These are phyloP conservation scores for Anthracocystis walkeri DNA, from an alignment of 1,284 basidiomycete species.

Conservation along the genomic window DNA sequence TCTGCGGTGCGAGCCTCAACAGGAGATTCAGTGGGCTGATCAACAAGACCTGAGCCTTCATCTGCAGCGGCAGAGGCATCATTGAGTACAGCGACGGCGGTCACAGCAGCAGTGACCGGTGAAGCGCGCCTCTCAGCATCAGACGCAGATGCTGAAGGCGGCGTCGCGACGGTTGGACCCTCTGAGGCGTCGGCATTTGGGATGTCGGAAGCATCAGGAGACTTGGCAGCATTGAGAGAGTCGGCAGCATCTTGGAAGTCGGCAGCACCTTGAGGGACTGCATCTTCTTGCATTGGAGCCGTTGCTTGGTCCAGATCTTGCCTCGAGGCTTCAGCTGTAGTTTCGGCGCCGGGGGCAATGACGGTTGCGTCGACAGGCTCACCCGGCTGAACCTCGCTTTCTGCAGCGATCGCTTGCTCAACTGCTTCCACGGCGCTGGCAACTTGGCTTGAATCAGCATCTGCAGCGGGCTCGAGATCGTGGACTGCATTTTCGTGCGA, in stretches of 20 bases:
- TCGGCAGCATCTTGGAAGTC: too few species aligned
- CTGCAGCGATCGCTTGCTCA: slow-evolving; percentile 9
- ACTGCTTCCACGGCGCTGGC: slow-evolving; percentile 9
- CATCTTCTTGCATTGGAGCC: background rate
- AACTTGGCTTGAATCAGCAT: background rate
- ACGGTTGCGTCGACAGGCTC: background rate
- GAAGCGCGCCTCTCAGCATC: background rate
- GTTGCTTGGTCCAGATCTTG: background rate
- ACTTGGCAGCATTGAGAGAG: background rate
- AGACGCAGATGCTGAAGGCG: background rate
- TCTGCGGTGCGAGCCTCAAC: background rate
- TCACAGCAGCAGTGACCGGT: background rate
- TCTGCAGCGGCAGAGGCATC: background rate
- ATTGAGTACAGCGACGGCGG: background rate
- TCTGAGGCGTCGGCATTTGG: background rate
- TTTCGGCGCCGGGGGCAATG: background rate
- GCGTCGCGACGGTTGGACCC: background rate
- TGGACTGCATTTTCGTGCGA: background rate
- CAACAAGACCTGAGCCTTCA: background rate
- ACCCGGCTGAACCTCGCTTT: background rate
- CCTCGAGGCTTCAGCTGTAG: background rate
- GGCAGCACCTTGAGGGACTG: too few species aligned
- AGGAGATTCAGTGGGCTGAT: background rate
- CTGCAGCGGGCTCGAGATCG: background rate
- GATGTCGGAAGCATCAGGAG: too few species aligned